Conservation (phyloP, 805 yeast genomes). For the Schizosaccharomyces osmophilus region DNA sequence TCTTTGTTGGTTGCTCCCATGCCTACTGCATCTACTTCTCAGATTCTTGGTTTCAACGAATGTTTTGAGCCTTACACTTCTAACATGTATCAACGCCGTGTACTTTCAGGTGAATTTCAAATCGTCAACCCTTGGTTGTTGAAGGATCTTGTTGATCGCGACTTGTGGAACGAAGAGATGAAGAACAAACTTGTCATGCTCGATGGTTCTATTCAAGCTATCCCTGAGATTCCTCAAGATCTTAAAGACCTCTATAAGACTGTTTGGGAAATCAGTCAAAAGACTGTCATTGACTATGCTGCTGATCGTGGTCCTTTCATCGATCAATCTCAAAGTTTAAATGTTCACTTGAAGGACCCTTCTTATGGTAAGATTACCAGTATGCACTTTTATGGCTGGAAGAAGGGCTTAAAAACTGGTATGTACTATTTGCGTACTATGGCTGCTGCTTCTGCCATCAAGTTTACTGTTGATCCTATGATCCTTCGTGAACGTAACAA, state of each 20-base stretch:
- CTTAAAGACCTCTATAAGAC: constrained; percentile 67
- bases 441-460: constrained; percentile 93
- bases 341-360: constrained; percentile 67
- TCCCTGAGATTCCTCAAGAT: constrained; percentile 49
- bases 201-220: constrained; percentile 66
- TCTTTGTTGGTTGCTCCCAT: constrained; percentile 78
- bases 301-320: constrained; percentile 50
- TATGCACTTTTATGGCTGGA: constrained; percentile 98
- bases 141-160: constrained; percentile 56
- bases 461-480: constrained; percentile 49
- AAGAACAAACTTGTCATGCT: constrained; percentile 50
- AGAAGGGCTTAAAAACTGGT: constrained; percentile 92
- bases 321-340: constrained; percentile 79
- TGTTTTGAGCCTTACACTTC: constrained; percentile 93
- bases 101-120: constrained; percentile 80
- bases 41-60: constrained; percentile 77
- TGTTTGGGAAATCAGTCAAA: constrained; percentile 90
- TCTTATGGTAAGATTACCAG: constrained; percentile 91
- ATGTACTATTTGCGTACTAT: constrained; percentile 94
- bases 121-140: constrained; percentile 69
- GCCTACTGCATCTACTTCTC: constrained; percentile 98
- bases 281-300: constrained; percentile 63
- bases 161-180: constrained; percentile 61
- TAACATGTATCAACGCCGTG: constrained; percentile 74
- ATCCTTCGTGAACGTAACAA: constrained; percentile 13